phyloP scores from a whole-genome alignment of 768 basidiomycete genomes.

The Crepidotus variabilis region DNA sequence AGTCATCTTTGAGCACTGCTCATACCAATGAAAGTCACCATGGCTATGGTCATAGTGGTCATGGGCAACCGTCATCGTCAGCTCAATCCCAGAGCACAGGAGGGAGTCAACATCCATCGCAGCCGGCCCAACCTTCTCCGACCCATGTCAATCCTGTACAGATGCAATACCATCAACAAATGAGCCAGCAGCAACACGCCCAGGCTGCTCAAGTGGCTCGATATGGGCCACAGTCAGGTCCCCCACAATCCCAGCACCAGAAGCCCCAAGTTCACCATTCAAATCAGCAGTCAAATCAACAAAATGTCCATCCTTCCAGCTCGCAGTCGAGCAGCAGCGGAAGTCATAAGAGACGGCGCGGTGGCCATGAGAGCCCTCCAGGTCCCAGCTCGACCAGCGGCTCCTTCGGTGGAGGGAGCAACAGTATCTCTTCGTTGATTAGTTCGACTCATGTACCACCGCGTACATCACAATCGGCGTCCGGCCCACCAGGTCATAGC shows the following conservation, averaged over 20 bases:
- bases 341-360: not conserved
- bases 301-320: not conserved
- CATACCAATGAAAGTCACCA: not conserved
- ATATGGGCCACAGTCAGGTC: conserved; percentile 1
- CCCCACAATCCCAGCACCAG: not conserved
- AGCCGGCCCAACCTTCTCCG: not conserved
- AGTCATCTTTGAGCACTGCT: not conserved
- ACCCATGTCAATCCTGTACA: conserved; percentile 2
- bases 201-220: not conserved
- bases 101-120: not conserved
- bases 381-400: not conserved
- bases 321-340: not conserved
- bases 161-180: conserved; percentile 6
- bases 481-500: not conserved
- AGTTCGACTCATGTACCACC: conserved; percentile 1
- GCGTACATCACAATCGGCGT: not conserved
- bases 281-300: not conserved
- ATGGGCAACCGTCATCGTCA: not conserved
- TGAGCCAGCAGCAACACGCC: not conserved
- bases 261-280: not conserved
- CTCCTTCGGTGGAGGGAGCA: not conserved
- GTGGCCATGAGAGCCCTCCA: not conserved
- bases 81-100: conserved; percentile 3
- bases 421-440: conserved; percentile 3
- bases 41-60: not conserved